Conservation (phyloP, 768 basidiomycete genomes). For the Lentinula raphanica region DNA sequence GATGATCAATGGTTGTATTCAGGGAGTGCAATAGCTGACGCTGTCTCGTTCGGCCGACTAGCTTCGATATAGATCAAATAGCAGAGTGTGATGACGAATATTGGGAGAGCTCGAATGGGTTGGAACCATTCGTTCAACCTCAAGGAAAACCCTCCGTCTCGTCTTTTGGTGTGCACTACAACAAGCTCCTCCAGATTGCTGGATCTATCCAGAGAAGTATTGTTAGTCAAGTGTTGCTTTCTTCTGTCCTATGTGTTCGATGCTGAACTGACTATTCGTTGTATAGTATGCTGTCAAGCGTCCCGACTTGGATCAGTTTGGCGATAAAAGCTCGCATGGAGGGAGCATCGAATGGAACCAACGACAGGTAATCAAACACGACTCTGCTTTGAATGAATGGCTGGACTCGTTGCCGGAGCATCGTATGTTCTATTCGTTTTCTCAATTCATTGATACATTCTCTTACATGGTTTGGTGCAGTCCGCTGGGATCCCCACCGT, state of each 20-base stretch:
- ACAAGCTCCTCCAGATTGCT: background rate
- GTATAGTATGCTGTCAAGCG: conserved; percentile 1
- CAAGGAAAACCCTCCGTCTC: conserved; percentile 6
- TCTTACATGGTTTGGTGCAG: conserved; percentile 11
- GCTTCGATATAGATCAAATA: conserved; percentile 42
- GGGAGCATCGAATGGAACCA: conserved; percentile 1
- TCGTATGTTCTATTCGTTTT: conserved; percentile 17
- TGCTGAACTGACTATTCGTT: background rate
- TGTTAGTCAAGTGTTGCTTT: background rate
- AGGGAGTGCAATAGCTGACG: background rate
- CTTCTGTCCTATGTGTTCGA: background rate
- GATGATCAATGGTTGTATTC: background rate
- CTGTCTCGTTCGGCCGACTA: background rate
- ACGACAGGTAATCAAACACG: background rate
- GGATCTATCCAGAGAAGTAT: background rate
- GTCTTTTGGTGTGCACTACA: conserved; percentile 1
- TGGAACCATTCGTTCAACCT: conserved; percentile 8
- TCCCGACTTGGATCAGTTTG: background rate
- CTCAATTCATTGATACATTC: background rate
- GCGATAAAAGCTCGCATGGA: background rate
- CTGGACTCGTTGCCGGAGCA: conserved; percentile 46
- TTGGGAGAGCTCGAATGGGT: conserved; percentile 16
- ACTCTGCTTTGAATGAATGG: conserved; percentile 54
- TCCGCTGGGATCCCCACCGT: conserved; percentile 35
- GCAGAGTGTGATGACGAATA: conserved; percentile 50